Percentiles rank a stretch among this genome's conserved stretches.
Conservation (phyloP, 1,284 basidiomycete species). For the Ustilago shanxiensis region DNA sequence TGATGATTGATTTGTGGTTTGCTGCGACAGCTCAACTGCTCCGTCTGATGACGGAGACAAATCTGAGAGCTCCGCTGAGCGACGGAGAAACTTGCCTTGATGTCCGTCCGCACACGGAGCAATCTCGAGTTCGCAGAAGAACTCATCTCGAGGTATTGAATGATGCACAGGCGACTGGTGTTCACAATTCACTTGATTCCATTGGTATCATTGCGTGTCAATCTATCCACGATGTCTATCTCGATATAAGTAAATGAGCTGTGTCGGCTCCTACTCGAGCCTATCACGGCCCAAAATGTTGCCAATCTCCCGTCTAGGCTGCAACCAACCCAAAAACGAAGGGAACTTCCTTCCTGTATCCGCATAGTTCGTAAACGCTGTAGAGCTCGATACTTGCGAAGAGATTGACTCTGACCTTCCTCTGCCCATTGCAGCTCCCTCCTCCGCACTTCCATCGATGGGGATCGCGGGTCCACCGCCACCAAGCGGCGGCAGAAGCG, state of each 20-base stretch:
- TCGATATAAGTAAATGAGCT: not conserved
- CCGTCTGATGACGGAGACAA: not conserved
- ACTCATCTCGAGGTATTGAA: not conserved
- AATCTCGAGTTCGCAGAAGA: not conserved
- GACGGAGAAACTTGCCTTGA: too few relatives aligned
- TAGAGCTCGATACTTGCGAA: conserved; percentile 33
- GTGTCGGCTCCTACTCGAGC: conserved; percentile 42
- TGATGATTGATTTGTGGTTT: not conserved
- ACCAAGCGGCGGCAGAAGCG: conserved; percentile 27
- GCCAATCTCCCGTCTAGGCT: conserved; percentile 63
- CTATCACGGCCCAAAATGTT: conserved; percentile 52
- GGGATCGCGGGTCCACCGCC: conserved; percentile 32
- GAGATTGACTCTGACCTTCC: conserved; percentile 30
- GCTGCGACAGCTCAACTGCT: not conserved
- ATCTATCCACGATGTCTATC: not conserved
- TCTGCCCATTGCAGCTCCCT: not conserved
- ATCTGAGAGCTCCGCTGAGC: too few relatives aligned
- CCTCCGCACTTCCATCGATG: conserved; percentile 9
- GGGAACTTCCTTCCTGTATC: conserved; percentile 54
- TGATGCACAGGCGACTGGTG: not conserved
- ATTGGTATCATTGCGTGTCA: not conserved
- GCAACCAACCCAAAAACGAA: conserved; percentile 64
- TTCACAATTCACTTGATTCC: not conserved
- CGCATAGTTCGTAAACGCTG: conserved; percentile 20
- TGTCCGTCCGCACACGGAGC: not conserved